Evolutionary conservation across 2,329 filamentous ascomycete species (phyloP).

Genomic region (Escovopsis weberi): DNA sequence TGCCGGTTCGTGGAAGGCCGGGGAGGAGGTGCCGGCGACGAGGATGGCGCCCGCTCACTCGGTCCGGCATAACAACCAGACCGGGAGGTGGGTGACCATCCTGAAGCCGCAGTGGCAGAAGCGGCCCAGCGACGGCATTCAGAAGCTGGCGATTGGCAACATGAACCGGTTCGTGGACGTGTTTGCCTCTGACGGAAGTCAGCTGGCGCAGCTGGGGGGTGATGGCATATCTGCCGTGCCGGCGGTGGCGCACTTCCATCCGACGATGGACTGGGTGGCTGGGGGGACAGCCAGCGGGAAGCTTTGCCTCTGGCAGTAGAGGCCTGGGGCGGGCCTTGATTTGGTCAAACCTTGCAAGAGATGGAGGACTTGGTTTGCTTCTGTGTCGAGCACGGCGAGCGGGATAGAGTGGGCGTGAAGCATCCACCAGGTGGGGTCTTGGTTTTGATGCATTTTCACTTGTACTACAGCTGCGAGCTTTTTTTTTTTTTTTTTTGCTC

Average conservation of each 20-base stretch:
- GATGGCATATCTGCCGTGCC: slow-evolving; percentile 91
- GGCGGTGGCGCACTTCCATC: slow-evolving; percentile 82
- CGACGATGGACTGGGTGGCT: slow-evolving; percentile 77
- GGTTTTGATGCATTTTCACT: too few species aligned
- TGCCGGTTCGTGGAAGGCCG: slow-evolving; percentile 42
- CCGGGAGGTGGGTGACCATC: slow-evolving; percentile 82
- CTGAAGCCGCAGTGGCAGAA: slow-evolving; percentile 78
- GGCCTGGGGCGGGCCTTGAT: not conserved
- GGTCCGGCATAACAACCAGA: slow-evolving; percentile 87
- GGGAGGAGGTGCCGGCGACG: slow-evolving; percentile 40
- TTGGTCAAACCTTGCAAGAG: not conserved
- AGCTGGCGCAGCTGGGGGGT: slow-evolving; percentile 75
- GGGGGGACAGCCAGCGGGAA: slow-evolving; percentile 88
- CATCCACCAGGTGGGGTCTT: too few species aligned
- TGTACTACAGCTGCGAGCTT: too few species aligned
- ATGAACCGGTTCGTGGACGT: slow-evolving; percentile 97
- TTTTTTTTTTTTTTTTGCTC: too few species aligned
- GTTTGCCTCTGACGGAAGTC: slow-evolving; percentile 67
- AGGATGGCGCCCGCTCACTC: slow-evolving; percentile 55
- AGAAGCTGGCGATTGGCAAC: slow-evolving; percentile 86
- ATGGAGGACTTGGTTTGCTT: too few species aligned
- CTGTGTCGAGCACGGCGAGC: too few species aligned
- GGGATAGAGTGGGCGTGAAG: too few species aligned
- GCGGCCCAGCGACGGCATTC: slow-evolving; percentile 59
- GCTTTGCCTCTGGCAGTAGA: slow-evolving; percentile 72